Base-by-base conservation (phyloP, 2,329 filamentous ascomycete genomes). In the Metarhizium brunneum region DNA sequence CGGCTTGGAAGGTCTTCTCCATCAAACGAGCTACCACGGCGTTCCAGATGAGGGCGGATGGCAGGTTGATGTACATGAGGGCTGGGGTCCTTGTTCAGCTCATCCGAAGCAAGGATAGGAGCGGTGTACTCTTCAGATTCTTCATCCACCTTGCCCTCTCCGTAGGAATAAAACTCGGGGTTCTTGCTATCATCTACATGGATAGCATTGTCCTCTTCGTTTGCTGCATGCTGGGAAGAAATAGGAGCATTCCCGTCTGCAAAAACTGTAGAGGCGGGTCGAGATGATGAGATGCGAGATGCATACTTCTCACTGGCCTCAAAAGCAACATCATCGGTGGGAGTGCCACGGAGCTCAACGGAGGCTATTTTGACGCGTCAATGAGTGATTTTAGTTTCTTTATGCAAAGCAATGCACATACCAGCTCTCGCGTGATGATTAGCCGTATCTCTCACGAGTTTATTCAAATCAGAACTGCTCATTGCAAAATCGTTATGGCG, bases 281-380 rank as follows among this genome's bases (percentile, higher is more conserved):
- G 78, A 8, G 87, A 87, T n/a, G 88, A 88, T 48, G 83, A 78
- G 58, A 90, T 84, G 58, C 90, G 86, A 35, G 86, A 87, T 16
- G 85, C 79, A 66, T 91, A 95, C 66, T 95, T 86, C 60, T 96
- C 91, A 11, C 84, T 86, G 13, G 91, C 92, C 59, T 90, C 82
- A 73, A 92, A 96, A 20, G 89, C 94, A 63, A 95, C 84, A 67
- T 97, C 88, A 65, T 97, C 92, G 63, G 88, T 90, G 2, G 94
- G 94, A 4, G 91, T 94, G 56, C 88, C 84, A 52, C 81, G 72
- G 56, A 83, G 78, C 53, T 81, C 80, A 53, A 78, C 74, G 47
- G 81, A 82, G 59, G 84, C 89, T 94, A 66, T 55, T 42, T 40
- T 6, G 5, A 30, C 20, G 14, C 35, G 60, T 61, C 51, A 57